Conservation (phyloP, 1,284 basidiomycete genomes). For the Marasmius oreades region DNA sequence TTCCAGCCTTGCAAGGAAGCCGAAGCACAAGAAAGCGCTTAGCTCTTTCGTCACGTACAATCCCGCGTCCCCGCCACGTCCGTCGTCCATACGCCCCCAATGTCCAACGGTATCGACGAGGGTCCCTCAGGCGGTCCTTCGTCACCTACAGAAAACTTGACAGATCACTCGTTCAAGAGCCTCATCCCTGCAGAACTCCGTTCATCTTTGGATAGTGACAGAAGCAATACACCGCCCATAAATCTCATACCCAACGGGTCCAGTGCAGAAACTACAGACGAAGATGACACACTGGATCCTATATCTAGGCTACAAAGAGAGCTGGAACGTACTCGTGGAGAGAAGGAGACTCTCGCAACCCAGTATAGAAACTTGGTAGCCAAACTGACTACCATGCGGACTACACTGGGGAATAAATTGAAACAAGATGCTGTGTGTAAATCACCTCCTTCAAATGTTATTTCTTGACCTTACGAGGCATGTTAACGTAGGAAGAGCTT, state of each 20-base stretch:
- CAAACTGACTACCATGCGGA: conserved; percentile 92
- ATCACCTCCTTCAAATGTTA: background rate
- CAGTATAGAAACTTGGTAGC: conserved; percentile 87
- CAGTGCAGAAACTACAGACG: conserved; percentile 23
- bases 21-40: too few species aligned
- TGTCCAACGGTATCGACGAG: background rate
- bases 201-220: conserved; percentile 31
- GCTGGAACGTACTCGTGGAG: conserved; percentile 61
- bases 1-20: too few species aligned
- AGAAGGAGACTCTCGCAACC: conserved; percentile 80
- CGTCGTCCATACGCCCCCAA: background rate
- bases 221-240: conserved; percentile 23
- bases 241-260: conserved; percentile 24
- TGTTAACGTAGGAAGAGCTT: conserved; percentile 81
- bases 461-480: conserved; percentile 12
- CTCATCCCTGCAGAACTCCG: background rate
- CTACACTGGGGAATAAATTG: conserved; percentile 90
- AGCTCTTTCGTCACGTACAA: too few species aligned
- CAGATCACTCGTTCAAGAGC: background rate
- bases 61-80: conserved; percentile 1
- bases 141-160: too few species aligned
- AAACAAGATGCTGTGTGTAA: conserved; percentile 91
- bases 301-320: conserved; percentile 54
- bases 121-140: too few species aligned
- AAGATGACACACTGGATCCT: conserved; percentile 38